phyloP scores from a whole-genome alignment of 1,284 basidiomycete species.

The Cronartium quercuum region DNA sequence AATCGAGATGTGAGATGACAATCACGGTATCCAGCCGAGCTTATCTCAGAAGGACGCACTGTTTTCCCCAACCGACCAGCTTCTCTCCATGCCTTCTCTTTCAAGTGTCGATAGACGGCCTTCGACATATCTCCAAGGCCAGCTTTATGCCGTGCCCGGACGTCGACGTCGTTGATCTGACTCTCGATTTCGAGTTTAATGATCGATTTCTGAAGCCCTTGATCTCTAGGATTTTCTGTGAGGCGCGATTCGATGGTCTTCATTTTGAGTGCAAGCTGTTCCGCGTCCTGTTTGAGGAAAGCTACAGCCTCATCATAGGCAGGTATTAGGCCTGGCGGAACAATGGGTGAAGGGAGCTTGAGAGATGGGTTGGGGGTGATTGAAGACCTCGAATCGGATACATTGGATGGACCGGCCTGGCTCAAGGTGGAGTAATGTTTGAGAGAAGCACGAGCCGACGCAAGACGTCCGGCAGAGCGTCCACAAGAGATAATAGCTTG shows the following conservation, averaged over 20 bases:
- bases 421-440: background rate
- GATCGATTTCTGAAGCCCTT: conserved; percentile 2
- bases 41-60: too few relatives aligned
- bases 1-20: too few relatives aligned
- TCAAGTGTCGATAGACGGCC: conserved; percentile 68
- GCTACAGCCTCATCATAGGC: background rate
- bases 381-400: too few relatives aligned
- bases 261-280: background rate
- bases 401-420: background rate
- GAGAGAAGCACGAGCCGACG: too few relatives aligned
- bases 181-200: conserved; percentile 19
- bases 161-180: conserved; percentile 26
- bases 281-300: background rate
- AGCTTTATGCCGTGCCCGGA: background rate
- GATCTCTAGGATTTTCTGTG: background rate
- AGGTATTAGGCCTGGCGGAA: background rate
- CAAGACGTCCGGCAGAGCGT: too few relatives aligned
- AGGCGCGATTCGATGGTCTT: background rate
- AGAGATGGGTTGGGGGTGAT: background rate
- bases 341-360: background rate
- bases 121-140: conserved; percentile 51
- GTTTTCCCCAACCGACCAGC: conserved; percentile 75
- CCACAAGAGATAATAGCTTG: too few relatives aligned
- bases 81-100: conserved; percentile 77
- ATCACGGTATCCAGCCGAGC: too few relatives aligned